Conservation (phyloP, 2,329 filamentous ascomycete genomes). For the Talaromyces sp. region DNA sequence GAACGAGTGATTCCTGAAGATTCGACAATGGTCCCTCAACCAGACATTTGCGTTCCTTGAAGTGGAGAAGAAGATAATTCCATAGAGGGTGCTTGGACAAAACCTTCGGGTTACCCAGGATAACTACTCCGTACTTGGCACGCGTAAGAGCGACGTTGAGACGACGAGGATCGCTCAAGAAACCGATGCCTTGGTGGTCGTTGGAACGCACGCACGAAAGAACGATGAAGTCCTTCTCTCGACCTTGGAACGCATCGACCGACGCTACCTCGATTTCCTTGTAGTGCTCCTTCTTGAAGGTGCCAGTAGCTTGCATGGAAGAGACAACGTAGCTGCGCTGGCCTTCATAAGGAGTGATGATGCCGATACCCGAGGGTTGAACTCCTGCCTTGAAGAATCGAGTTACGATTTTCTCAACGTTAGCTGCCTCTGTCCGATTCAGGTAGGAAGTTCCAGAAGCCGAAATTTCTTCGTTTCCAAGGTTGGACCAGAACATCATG, state of each 20-base stretch:
- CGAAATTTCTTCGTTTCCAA: slow-evolving; percentile 96
- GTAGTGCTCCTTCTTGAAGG: slow-evolving; percentile 97
- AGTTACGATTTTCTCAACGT: slow-evolving; percentile 97
- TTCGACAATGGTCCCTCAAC: slow-evolving; percentile 95
- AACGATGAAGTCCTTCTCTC: slow-evolving; percentile 99
- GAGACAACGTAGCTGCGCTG: slow-evolving; percentile 97
- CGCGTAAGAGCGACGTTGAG: slow-evolving; percentile 95
- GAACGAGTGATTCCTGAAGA: slow-evolving; percentile 88
- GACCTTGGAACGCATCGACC: slow-evolving; percentile 96
- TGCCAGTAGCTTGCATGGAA: slow-evolving; percentile 98
- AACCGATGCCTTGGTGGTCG: slow-evolving; percentile 97
- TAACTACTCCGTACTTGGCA: slow-evolving; percentile 93
- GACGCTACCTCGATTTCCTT: slow-evolving; percentile 98
- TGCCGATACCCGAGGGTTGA: slow-evolving; percentile 88
- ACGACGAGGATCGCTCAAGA: slow-evolving; percentile 94
- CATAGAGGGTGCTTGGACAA: slow-evolving; percentile 96
- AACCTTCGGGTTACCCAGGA: slow-evolving; percentile 96
- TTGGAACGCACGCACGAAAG: slow-evolving; percentile 97
- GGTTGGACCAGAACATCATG: slow-evolving; percentile 99
- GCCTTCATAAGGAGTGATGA: slow-evolving; percentile 97
- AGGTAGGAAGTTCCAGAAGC: slow-evolving; percentile 97
- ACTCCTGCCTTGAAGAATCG: slow-evolving; percentile 98
- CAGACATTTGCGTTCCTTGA: slow-evolving; percentile 93
- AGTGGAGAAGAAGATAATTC: slow-evolving; percentile 92
- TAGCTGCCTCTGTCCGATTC: slow-evolving; percentile 93